These are phyloP conservation scores for Pholiota conissans DNA, from an alignment of 768 basidiomycete genomes.

Conservation along the genomic window DNA sequence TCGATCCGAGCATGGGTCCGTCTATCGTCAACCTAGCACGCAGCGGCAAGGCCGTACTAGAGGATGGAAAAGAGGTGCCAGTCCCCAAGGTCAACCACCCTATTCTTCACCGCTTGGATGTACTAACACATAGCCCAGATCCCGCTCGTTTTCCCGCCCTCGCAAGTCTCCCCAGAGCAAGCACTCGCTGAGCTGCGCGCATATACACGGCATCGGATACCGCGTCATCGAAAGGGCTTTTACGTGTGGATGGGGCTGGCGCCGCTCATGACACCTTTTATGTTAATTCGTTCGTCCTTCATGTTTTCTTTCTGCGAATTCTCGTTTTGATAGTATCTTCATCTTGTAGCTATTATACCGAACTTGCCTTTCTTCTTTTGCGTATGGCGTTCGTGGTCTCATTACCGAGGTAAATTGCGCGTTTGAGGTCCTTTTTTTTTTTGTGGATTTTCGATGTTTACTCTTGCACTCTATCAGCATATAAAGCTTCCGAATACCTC, in stretches of 20 bases:
- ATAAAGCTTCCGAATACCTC: constrained; percentile 69
- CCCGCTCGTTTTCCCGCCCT: constrained; percentile 61
- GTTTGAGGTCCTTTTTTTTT: neutral
- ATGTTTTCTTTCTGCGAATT: neutral
- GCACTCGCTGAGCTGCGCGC: constrained; percentile 48
- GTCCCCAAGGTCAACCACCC: constrained; percentile 10
- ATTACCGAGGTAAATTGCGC: constrained; percentile 62
- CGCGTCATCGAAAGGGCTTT: constrained; percentile 67
- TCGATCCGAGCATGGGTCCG: constrained; percentile 74
- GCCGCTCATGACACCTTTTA: constrained; percentile 76
- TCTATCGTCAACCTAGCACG: constrained; percentile 23
- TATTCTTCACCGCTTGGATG: neutral
- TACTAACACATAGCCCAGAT: constrained; percentile 42
- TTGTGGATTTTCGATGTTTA: neutral
- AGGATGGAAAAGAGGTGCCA: constrained; percentile 20
- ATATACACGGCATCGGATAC: constrained; percentile 54
- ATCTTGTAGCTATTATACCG: constrained; percentile 65
- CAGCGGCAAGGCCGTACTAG: constrained; percentile 21
- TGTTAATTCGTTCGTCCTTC: constrained; percentile 64
- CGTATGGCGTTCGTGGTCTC: constrained; percentile 82
- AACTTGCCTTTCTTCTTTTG: constrained; percentile 88
- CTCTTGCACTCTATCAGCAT: constrained; percentile 41
- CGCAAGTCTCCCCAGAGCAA: constrained; percentile 31
- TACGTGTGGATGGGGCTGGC: constrained; percentile 63
- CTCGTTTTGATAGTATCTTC: neutral